These are phyloP conservation scores for Russula earlei DNA, from an alignment of 768 basidiomycete species.

Conservation along the genomic window DNA sequence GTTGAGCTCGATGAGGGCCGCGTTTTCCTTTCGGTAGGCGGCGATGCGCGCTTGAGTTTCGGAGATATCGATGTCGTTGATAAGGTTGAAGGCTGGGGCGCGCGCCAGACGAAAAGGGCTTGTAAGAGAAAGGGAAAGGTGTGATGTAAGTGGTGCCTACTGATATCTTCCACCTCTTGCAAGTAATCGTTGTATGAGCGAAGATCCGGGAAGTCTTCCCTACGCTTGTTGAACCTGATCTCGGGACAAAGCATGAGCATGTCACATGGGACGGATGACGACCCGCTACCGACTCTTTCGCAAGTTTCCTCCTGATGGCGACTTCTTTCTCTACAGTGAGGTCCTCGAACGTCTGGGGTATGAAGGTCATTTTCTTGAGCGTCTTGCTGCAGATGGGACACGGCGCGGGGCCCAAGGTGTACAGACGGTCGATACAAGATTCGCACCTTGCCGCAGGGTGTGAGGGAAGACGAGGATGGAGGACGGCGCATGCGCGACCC, in stretches of 20 bases:
- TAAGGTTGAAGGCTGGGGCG: constrained; percentile 74
- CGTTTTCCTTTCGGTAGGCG: constrained; percentile 72
- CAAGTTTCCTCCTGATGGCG: constrained; percentile 74
- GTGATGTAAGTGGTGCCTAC: constrained; percentile 29
- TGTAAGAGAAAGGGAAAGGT: not conserved
- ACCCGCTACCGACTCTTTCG: constrained; percentile 61
- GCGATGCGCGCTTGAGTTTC: constrained; percentile 80
- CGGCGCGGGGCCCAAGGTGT: constrained; percentile 90
- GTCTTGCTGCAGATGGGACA: constrained; percentile 90
- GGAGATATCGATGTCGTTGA: constrained; percentile 73
- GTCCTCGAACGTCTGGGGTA: constrained; percentile 91
- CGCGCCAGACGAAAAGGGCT: not conserved
- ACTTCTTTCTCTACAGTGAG: constrained; percentile 92
- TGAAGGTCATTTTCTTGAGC: constrained; percentile 88
- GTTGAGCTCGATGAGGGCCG: constrained; percentile 75
- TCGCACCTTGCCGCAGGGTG: constrained; percentile 63
- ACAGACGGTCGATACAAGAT: constrained; percentile 93
- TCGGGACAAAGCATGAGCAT: not conserved
- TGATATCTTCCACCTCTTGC: constrained; percentile 91
- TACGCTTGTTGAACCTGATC: constrained; percentile 83
- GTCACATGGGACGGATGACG: not conserved
- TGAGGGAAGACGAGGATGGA: not conserved
- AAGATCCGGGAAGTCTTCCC: constrained; percentile 79
- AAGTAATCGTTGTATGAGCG: constrained; percentile 89
- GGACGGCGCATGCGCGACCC: constrained; percentile 16